These are phyloP conservation scores for Daldinia bambusicola DNA, from an alignment of 495 filamentous ascomycete species.

Conservation along the genomic window DNA sequence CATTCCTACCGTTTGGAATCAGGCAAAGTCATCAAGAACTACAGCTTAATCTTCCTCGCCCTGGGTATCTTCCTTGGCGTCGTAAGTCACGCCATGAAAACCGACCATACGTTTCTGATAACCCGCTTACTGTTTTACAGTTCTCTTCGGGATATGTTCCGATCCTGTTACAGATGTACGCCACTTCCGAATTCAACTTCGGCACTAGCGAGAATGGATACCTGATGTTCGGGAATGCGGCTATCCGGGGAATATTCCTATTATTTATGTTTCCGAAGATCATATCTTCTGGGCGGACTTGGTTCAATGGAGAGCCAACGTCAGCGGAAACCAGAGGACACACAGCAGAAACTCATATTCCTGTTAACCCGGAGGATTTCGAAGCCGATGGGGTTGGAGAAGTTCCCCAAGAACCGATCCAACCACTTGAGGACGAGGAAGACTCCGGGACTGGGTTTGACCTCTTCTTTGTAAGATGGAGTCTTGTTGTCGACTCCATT, in stretches of 20 bases:
- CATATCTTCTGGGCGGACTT: constrained; percentile 59
- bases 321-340: constrained; percentile 18
- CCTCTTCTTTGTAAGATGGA: constrained; percentile 63
- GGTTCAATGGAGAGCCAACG: constrained; percentile 47
- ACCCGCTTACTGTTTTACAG: constrained; percentile 31
- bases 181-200: constrained; percentile 65
- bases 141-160: constrained; percentile 66
- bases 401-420: constrained; percentile 57
- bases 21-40: constrained; percentile 57
- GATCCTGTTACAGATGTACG: constrained; percentile 63
- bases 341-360: constrained; percentile 33
- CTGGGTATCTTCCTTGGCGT: constrained; percentile 66
- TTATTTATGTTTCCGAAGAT: constrained; percentile 65
- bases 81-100: constrained; percentile 42
- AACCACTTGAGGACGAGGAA: constrained; percentile 43
- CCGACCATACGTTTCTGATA: not conserved
- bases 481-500: constrained; percentile 61
- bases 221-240: constrained; percentile 62
- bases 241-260: constrained; percentile 64
- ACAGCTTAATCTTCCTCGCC: constrained; percentile 63
- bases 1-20: constrained; percentile 55
- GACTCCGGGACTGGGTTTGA: constrained; percentile 59
- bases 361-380: constrained; percentile 52
- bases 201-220: constrained; percentile 63
- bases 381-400: constrained; percentile 53